phyloP scores from a whole-genome alignment of 768 basidiomycete genomes.

The Fomitopsis pulvina region DNA sequence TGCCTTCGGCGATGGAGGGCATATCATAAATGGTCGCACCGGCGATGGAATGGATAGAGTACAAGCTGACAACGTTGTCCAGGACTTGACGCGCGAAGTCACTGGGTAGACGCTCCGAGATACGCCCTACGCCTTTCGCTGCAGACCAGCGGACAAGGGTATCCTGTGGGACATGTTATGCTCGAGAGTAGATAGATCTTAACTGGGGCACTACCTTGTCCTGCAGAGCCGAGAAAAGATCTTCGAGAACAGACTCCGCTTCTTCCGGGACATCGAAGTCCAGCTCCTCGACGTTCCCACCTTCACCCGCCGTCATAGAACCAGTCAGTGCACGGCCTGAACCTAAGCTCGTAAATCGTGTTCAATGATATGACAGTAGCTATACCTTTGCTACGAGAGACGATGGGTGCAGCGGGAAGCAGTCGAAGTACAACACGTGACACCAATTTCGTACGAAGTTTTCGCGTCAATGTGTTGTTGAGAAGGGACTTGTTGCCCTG shows the following conservation, averaged over 20 bases:
- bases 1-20: slow-evolving; percentile 72
- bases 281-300: slow-evolving; percentile 19
- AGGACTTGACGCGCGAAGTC: slow-evolving; percentile 79
- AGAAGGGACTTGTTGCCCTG: slow-evolving; percentile 34
- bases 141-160: slow-evolving; percentile 93
- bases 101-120: slow-evolving; percentile 71
- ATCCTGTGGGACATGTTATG: slow-evolving; percentile 46
- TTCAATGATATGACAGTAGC: neutral
- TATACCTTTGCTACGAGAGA: slow-evolving; percentile 1
- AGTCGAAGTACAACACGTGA: slow-evolving; percentile 58
- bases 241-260: slow-evolving; percentile 67
- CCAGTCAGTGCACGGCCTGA: slow-evolving; percentile 18
- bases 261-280: slow-evolving; percentile 71
- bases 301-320: neutral
- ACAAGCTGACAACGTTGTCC: slow-evolving; percentile 70
- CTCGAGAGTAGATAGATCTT: slow-evolving; percentile 2
- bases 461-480: slow-evolving; percentile 62
- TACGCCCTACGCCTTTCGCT: slow-evolving; percentile 85
- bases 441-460: slow-evolving; percentile 59
- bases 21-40: slow-evolving; percentile 64
- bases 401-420: slow-evolving; percentile 42
- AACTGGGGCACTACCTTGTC: slow-evolving; percentile 55
- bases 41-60: slow-evolving; percentile 63
- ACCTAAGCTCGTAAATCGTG: neutral
- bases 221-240: slow-evolving; percentile 64